phyloP scores from a whole-genome alignment of 2,329 filamentous ascomycete species.

The Hirsutella minnesotensis region DNA sequence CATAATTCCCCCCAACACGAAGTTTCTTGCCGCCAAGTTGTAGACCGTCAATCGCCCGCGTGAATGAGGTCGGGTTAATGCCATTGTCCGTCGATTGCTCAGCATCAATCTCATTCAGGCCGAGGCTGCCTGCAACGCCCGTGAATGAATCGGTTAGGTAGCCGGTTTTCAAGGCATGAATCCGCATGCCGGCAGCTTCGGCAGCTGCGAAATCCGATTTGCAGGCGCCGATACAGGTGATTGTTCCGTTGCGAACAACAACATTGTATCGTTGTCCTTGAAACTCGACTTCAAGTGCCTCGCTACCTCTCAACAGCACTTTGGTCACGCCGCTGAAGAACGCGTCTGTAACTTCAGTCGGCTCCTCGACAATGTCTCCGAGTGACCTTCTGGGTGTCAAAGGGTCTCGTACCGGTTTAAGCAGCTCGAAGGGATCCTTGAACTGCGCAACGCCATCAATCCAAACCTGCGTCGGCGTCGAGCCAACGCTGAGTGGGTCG shows the following conservation, averaged over 20 bases:
- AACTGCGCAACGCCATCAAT: slow-evolving; percentile 48
- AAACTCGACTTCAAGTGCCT: slow-evolving; percentile 14
- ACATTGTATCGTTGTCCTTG: slow-evolving; percentile 29
- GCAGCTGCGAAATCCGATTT: slow-evolving; percentile 27
- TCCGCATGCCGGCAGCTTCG: slow-evolving; percentile 17
- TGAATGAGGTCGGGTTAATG: slow-evolving; percentile 33
- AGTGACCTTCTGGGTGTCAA: slow-evolving; percentile 20
- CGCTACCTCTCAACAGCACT: slow-evolving; percentile 34
- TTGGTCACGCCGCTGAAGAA: slow-evolving; percentile 46
- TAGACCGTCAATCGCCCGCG: slow-evolving; percentile 45
- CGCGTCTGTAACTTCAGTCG: slow-evolving; percentile 24
- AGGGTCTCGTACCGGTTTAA: too few species aligned
- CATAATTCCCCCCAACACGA: slow-evolving; percentile 37
- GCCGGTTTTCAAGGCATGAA: slow-evolving; percentile 42
- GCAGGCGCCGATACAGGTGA: slow-evolving; percentile 46
- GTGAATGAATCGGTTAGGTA: slow-evolving; percentile 49
- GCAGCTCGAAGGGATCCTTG: slow-evolving; percentile 34
- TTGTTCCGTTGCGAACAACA: slow-evolving; percentile 37
- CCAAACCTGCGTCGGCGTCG: slow-evolving; percentile 49
- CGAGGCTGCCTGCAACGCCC: slow-evolving; percentile 47
- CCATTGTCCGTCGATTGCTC: slow-evolving; percentile 45
- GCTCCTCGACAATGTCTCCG: slow-evolving; percentile 28
- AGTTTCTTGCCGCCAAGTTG: slow-evolving; percentile 45
- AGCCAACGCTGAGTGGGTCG: slow-evolving; percentile 48
- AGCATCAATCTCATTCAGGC: slow-evolving; percentile 50